Conservation (phyloP, 805 yeast species). For the Kuraishia floccosa region DNA sequence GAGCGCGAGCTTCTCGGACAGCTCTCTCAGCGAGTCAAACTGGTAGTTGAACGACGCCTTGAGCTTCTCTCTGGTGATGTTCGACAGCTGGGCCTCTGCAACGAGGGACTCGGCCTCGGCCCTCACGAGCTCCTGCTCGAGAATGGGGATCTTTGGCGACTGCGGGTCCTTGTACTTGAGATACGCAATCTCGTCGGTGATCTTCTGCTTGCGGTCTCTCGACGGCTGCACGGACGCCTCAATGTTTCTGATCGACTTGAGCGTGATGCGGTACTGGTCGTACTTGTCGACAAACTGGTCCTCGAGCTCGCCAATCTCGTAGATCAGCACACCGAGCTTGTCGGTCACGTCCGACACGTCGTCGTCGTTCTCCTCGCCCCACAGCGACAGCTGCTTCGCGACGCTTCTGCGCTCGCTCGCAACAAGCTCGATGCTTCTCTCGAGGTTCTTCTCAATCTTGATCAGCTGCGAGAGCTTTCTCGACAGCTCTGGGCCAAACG, state of each 20-base stretch:
- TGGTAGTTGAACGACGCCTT: constrained; percentile 97
- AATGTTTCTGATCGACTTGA: constrained; percentile 90
- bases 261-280: constrained; percentile 94
- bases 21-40: constrained; percentile 91
- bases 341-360: constrained; percentile 96
- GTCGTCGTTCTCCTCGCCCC: constrained; percentile 98
- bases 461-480: constrained; percentile 85
- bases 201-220: constrained; percentile 94
- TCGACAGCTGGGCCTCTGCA: constrained; percentile 97
- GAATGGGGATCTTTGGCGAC: constrained; percentile 88
- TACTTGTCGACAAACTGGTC: constrained; percentile 97
- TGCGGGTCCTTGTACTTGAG: constrained; percentile 97
- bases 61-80: constrained; percentile 95
- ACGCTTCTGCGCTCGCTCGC: constrained; percentile 92
- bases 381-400: constrained; percentile 90
- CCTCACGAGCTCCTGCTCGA: constrained; percentile 97
- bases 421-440: constrained; percentile 87
- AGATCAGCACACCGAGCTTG: constrained; percentile 90
- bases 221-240: constrained; percentile 98
- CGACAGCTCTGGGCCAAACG: constrained; percentile 89
- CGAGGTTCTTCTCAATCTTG: constrained; percentile 92
- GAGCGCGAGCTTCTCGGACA: constrained; percentile 90
- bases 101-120: constrained; percentile 98
- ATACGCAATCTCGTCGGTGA: constrained; percentile 95
- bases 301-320: constrained; percentile 95